Base-by-base conservation (phyloP, 83 land plant genomes). In the Diphasiastrum complanatum region DNA sequence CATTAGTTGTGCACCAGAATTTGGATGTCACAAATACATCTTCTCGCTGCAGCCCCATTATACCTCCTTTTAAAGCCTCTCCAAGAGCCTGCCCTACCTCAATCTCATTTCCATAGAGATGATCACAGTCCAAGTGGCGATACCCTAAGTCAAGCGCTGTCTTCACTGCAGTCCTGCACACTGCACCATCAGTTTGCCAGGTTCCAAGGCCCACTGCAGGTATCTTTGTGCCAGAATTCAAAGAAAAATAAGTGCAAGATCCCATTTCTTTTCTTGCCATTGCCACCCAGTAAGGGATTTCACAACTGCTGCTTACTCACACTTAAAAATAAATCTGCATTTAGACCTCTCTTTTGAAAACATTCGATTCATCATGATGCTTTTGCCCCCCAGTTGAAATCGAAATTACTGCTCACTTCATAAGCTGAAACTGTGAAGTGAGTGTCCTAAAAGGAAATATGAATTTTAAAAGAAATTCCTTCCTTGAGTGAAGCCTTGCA, bases 181-280 rank as follows among this genome's bases (percentile, higher is more conserved):
- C 30, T 52, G 75, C 81, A 14, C 88, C 88, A 26, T 75, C 85
- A 28, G 66, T 69, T 67, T 81, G 88, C 88, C 88, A 84, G 66
- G 88, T 84, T 25, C 88, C 88, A 20, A 84, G 72, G 8, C 85
- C 88, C n/a, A 81, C 75, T 33, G 88, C 82, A 19, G 88, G 88
- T 32, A 84, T 81, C 61, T 60, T 80, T 12, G 83, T 82, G 23
- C 82, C 85, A 14, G 79, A 75, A 49, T 84, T 84, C 64, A 84
- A 51, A 29, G 72, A 51, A 56, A 81, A 84, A 67, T 69, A 65
- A 23, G 51, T 65, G 30, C 52, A 56, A 34, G 49, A 30, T 18
- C 59, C 16, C 33, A 65, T 58, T 60, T 34, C 63, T 41, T 52
- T 68, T 37, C 62, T 71, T 61, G 57, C 74, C 82, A 76, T 76